Conservation (phyloP, 441 rosid genomes). For the Mallotus japonicus region DNA sequence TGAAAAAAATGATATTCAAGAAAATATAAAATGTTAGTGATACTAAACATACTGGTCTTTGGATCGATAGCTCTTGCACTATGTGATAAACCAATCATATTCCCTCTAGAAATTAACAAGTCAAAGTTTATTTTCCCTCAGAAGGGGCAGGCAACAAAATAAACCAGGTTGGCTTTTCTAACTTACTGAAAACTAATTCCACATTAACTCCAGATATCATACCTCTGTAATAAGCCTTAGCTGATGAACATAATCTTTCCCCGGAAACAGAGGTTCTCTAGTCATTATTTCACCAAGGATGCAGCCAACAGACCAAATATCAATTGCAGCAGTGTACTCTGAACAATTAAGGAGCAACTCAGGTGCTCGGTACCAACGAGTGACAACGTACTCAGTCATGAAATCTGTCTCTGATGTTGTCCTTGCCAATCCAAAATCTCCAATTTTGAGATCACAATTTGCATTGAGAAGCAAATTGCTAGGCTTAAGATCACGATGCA, state of each 20-base stretch:
- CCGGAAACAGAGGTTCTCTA: constrained; percentile 82
- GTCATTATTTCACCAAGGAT: constrained; percentile 87
- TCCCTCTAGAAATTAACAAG: too few relatives aligned
- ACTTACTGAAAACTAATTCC: neutral
- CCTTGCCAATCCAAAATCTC: constrained; percentile 93
- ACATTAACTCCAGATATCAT: constrained; percentile 19
- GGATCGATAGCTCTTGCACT: too few relatives aligned
- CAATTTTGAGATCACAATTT: constrained; percentile 89
- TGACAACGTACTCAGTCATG: constrained; percentile 95
- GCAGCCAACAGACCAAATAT: constrained; percentile 99
- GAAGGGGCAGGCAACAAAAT: too few relatives aligned
- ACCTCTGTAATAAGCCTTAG: constrained; percentile 95
- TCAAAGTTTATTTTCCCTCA: neutral
- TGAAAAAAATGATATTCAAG: neutral
- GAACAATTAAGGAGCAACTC: constrained; percentile 94
- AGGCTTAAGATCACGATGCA: constrained; percentile 94
- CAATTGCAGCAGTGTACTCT: constrained; percentile 95
- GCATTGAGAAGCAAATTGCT: constrained; percentile 89
- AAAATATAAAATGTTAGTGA: neutral
- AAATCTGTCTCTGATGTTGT: constrained; percentile 95
- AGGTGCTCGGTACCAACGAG: constrained; percentile 97
- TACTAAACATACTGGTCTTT: too few relatives aligned
- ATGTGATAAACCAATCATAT: too few relatives aligned
- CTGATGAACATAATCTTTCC: constrained; percentile 95
- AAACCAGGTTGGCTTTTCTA: too few relatives aligned